Evolutionary conservation across 2,329 filamentous ascomycete genomes (phyloP).

Genomic region (Sclerotinia trifoliorum): DNA sequence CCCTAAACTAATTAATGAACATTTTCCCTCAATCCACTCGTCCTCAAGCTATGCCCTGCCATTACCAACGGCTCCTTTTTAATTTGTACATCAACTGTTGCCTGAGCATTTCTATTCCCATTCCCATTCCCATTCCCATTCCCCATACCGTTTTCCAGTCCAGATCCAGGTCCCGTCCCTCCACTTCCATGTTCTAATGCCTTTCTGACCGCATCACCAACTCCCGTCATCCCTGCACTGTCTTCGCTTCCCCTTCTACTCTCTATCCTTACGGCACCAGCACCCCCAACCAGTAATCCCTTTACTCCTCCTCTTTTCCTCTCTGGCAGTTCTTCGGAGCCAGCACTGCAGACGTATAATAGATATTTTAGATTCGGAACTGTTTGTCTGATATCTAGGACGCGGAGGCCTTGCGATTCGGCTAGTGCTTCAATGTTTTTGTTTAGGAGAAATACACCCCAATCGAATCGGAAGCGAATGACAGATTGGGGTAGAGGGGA

Average conservation of each 20-base stretch:
- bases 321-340: slow-evolving; percentile 61
- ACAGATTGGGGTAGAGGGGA: slow-evolving; percentile 73
- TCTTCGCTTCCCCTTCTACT: slow-evolving; percentile 38
- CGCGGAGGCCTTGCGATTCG: slow-evolving; percentile 65
- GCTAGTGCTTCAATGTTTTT: slow-evolving; percentile 81
- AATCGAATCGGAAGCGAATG: slow-evolving; percentile 89
- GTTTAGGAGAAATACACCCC: slow-evolving; percentile 93
- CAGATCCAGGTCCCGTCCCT: slow-evolving; percentile 14
- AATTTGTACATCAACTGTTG: neutral
- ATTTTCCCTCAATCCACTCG: slow-evolving; percentile 40
- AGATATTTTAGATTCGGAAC: slow-evolving; percentile 92
- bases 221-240: slow-evolving; percentile 28
- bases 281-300: slow-evolving; percentile 53
- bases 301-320: slow-evolving; percentile 61
- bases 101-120: slow-evolving; percentile 21
- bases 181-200: slow-evolving; percentile 34
- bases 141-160: slow-evolving; percentile 21
- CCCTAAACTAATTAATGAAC: slow-evolving; percentile 16
- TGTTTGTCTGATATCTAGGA: slow-evolving; percentile 88
- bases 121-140: slow-evolving; percentile 29
- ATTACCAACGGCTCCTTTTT: slow-evolving; percentile 27
- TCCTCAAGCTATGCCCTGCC: slow-evolving; percentile 36
- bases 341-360: slow-evolving; percentile 83
- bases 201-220: slow-evolving; percentile 33
- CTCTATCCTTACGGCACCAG: slow-evolving; percentile 39